Evolutionary conservation across 495 filamentous ascomycete genomes (phyloP).

Genomic region (Tirmania nivea): DNA sequence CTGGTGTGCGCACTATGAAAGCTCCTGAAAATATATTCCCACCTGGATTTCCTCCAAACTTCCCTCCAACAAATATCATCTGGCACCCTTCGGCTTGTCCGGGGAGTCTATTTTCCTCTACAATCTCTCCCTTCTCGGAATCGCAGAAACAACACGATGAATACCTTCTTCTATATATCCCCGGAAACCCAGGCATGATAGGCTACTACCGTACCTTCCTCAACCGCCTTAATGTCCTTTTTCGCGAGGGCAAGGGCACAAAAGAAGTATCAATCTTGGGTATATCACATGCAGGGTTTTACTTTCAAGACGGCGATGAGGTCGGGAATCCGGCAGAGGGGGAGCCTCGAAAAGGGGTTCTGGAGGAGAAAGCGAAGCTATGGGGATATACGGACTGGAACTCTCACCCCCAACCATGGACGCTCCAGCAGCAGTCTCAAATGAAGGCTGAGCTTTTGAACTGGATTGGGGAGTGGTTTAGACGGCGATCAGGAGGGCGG

Average conservation of each 20-base stretch:
- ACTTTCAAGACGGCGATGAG: slow-evolving; percentile 25
- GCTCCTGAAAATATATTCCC: too few relatives aligned
- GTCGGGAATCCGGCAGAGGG: slow-evolving; percentile 2
- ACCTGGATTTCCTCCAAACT: background rate
- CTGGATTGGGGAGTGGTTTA: background rate
- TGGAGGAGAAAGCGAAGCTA: background rate
- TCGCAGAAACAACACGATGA: background rate
- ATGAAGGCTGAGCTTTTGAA: background rate
- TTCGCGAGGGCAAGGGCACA: slow-evolving; percentile 20
- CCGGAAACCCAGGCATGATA: slow-evolving; percentile 76
- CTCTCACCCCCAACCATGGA: background rate
- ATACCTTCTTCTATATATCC: slow-evolving; percentile 45
- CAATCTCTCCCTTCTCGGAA: background rate
- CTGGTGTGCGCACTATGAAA: too few relatives aligned
- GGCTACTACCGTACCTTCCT: slow-evolving; percentile 60
- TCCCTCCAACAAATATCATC: background rate
- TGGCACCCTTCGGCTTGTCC: background rate
- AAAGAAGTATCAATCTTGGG: slow-evolving; percentile 31
- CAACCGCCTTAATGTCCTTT: slow-evolving; percentile 23
- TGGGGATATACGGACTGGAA: background rate
- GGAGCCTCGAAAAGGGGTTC: slow-evolving; percentile 3
- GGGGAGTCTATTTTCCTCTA: background rate
- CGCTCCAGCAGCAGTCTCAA: background rate
- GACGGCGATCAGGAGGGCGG: background rate
- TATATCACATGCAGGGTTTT: slow-evolving; percentile 53